phyloP scores from a whole-genome alignment of 2,329 filamentous ascomycete species.

The Mycocentrospora acerina region DNA sequence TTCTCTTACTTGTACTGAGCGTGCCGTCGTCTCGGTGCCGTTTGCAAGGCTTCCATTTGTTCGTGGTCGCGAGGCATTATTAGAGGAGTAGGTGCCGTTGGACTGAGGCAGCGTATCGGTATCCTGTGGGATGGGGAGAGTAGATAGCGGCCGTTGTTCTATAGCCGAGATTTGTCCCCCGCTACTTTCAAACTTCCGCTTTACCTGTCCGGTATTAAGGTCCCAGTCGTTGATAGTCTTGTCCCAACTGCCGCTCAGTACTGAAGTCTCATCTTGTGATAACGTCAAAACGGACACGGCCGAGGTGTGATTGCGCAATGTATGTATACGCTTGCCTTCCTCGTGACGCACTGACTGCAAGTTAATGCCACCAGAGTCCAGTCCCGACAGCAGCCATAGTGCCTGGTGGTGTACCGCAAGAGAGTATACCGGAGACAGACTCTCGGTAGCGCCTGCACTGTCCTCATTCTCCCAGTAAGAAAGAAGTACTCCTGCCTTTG shows the following conservation, averaged over 20 bases:
- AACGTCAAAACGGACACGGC: conserved; percentile 87
- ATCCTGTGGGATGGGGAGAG: conserved; percentile 72
- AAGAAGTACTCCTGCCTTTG: conserved; percentile 90
- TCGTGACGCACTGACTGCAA: conserved; percentile 91
- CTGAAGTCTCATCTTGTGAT: conserved; percentile 79
- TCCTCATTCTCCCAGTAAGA: conserved; percentile 99
- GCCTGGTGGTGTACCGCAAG: conserved; percentile 87
- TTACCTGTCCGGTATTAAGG: conserved; percentile 77
- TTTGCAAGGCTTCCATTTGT: conserved; percentile 56
- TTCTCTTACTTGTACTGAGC: conserved; percentile 21
- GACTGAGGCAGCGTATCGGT: conserved; percentile 55
- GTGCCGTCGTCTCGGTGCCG: conserved; percentile 36
- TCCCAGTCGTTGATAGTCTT: conserved; percentile 96
- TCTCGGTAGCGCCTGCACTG: conserved; percentile 57
- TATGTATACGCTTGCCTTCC: conserved; percentile 85
- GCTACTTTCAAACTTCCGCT: conserved; percentile 73
- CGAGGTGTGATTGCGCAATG: conserved; percentile 80
- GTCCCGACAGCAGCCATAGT: conserved; percentile 85
- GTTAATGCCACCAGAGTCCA: conserved; percentile 91
- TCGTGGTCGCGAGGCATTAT: conserved; percentile 63
- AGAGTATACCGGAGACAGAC: conserved; percentile 88
- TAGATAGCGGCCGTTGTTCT: conserved; percentile 78
- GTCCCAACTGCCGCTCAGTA: conserved; percentile 95
- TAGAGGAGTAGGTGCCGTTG: conserved; percentile 75
- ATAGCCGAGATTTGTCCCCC: conserved; percentile 85